Percentiles rank a stretch among this genome's conserved stretches.
Conservation (phyloP, 345 rosid genomes). For the Hypericum androsaemum region DNA sequence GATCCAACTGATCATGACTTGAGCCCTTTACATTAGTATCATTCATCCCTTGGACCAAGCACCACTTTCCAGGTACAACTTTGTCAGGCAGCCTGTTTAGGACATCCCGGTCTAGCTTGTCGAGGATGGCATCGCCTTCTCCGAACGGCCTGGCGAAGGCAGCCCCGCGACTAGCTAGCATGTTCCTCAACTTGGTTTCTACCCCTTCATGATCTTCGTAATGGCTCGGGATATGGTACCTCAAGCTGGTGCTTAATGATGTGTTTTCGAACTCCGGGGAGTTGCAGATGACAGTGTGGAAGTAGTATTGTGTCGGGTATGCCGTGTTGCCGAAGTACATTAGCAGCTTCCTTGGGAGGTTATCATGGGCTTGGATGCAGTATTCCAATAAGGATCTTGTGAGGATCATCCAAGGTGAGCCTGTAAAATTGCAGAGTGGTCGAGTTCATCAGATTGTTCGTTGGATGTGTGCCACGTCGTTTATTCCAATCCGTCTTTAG, state of each 20-base stretch:
- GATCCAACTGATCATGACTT: not conserved
- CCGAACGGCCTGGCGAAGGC: slow-evolving; percentile 24
- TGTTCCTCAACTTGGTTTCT: slow-evolving; percentile 8
- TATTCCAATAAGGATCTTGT: slow-evolving; percentile 23
- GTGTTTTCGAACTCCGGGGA: slow-evolving; percentile 28
- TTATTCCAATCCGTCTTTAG: not conserved
- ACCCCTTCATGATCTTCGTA: not conserved
- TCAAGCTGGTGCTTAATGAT: slow-evolving; percentile 14
- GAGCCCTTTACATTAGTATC: slow-evolving; percentile 1
- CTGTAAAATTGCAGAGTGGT: slow-evolving; percentile 6
- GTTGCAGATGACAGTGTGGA: slow-evolving; percentile 34
- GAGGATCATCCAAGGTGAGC: slow-evolving; percentile 30
- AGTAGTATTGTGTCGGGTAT: slow-evolving; percentile 24
- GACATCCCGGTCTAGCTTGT: slow-evolving; percentile 14
- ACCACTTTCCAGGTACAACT: slow-evolving; percentile 24
- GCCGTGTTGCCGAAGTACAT: slow-evolving; percentile 28
- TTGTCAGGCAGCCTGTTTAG: slow-evolving; percentile 11
- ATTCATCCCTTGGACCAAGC: slow-evolving; percentile 4
- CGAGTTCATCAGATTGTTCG: not conserved
- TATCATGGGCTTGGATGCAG: slow-evolving; percentile 30
- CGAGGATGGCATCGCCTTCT: slow-evolving; percentile 10
- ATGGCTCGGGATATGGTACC: slow-evolving; percentile 8
- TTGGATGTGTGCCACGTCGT: not conserved
- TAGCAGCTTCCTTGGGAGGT: slow-evolving; percentile 26
- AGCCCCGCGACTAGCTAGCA: slow-evolving; percentile 13